Conservation (phyloP, 352 stramenopile species). For the Pythium sp. region DNA sequence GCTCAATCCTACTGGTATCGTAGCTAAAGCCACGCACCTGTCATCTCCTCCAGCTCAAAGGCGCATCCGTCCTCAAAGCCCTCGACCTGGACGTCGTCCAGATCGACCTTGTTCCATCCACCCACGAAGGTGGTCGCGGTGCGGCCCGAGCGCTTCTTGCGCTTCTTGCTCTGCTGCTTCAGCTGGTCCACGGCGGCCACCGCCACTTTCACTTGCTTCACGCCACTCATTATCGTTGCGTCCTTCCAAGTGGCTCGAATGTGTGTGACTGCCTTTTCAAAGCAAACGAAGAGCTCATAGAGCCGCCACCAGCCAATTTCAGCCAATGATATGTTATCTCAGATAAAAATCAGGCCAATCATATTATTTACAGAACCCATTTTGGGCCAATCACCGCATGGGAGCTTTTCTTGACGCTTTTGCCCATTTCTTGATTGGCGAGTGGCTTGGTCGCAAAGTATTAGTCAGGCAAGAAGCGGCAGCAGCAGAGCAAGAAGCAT, state of each 20-base stretch:
- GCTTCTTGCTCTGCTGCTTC: slow-evolving; percentile 49
- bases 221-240: slow-evolving; percentile 10
- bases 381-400: not conserved
- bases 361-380: not conserved
- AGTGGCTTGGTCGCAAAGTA: slow-evolving; percentile 7
- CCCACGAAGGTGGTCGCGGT: slow-evolving; percentile 12
- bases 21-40: slow-evolving; percentile 25
- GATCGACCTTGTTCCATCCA: slow-evolving; percentile 68
- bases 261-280: not conserved
- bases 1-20: not conserved
- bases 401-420: not conserved
- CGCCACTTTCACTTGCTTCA: slow-evolving; percentile 12
- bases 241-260: not conserved
- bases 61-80: slow-evolving; percentile 84
- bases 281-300: slow-evolving; percentile 2
- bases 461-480: not conserved
- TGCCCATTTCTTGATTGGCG: slow-evolving; percentile 11
- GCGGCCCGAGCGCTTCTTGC: slow-evolving; percentile 46
- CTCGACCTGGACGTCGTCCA: slow-evolving; percentile 72
- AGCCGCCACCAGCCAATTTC: slow-evolving; percentile 32
- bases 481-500: slow-evolving; percentile 10
- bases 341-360: slow-evolving; percentile 13
- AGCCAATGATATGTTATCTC: slow-evolving; percentile 18
- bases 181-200: not conserved
- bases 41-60: slow-evolving; percentile 85